Evolutionary conservation across 768 basidiomycete genomes (phyloP), one percentile per base, ranked within the genome.

Genomic region (Boletus eberwhitei): DNA sequence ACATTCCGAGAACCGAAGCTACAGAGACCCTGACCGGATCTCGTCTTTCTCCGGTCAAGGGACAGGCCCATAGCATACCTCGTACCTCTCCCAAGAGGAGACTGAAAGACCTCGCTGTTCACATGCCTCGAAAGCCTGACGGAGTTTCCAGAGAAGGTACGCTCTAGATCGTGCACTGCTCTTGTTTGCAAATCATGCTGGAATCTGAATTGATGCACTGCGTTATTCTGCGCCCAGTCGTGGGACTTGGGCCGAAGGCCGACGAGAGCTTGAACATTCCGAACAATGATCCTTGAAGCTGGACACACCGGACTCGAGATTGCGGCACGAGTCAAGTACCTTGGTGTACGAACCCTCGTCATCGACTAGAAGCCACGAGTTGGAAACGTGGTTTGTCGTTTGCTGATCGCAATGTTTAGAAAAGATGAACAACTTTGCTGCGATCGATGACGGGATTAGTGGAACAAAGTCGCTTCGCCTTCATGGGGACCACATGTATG

Each of bases 271-370:
- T 22, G 72, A 75, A 75, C 36, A 84, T 82, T 60, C 71, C 71
- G 32, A 75, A 75, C 21, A 61, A 59, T n/a, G 73, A 77, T 24
- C 36, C 72, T 84, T n/a, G 81, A 82, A 14, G 83, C 74, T 8
- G 83, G 83, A 0, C 84, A 87, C 51, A 79, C 78, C 58, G 85
- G 85, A 8, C 66, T 90, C 34, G 79, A 76, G 35, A 65, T 81
- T 2, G 83, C 84, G 0, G 81, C 82, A 2, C 73, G 83, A 19
- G 71, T 88, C 54, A 81, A 80, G 59, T 72, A 73, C 31, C 67
- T 87, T n/a, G 80, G 76, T 29, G 69, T 87, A n/a, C 64, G 71
- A 6, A 69, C 74, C 0, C 69, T 89, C 22, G 64, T 82, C 37
- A 68, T 86, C 9, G 85, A 86, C 61, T 71, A 73, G 56, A 75